Evolutionary conservation across 1,284 basidiomycete species (phyloP), one percentile per base, ranked within the genome.

Genomic region (Moesziomyces antarcticus): DNA sequence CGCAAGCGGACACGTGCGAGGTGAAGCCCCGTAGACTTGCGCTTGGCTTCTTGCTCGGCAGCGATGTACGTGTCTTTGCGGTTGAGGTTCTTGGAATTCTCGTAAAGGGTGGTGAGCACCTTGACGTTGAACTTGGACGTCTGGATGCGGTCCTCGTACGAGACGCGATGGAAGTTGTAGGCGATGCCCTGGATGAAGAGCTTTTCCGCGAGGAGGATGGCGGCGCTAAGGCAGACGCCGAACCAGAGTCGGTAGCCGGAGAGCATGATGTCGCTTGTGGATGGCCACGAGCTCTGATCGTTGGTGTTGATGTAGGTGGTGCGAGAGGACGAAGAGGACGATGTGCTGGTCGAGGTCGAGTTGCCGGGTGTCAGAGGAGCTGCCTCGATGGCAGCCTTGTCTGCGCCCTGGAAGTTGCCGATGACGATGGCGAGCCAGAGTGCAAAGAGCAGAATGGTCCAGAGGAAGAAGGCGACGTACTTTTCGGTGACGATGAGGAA

Each of bases 81-180:
- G 27, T 62, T 37, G 42, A 70, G 53, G 49, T 46, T 92, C 89
- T 78, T 92, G 20, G 70, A 63, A 51, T 94, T 88, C 66, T 89
- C 89, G 85, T 96, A 96, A 5, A 97, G 87, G 2, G 88, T 88
- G 41, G 91, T 90, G 35, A 96, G 87, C 8, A 89, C 87, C 72
- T 87, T 88, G 64, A 94, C 88, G 27, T 92, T 91, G 80, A 90
- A 90, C 82, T 95, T 94, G 82, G 94, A 93, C 66, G 91, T 90
- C 33, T 88, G 86, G 73, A 96, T 92, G 58, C 93, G 90, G 77
- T 95, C 93, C 57, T 91, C 91, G 82, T 94, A 96, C 10, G 92
- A 93, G 72, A 91, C 88, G 79, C 92, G 91, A 85, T 96, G 93
- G 87, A 95, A 96, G 81, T 91, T 91, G 75, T 84, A 85, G 2